phyloP scores from a whole-genome alignment of 106 monocot genomes.

The Gastrodia elata region DNA sequence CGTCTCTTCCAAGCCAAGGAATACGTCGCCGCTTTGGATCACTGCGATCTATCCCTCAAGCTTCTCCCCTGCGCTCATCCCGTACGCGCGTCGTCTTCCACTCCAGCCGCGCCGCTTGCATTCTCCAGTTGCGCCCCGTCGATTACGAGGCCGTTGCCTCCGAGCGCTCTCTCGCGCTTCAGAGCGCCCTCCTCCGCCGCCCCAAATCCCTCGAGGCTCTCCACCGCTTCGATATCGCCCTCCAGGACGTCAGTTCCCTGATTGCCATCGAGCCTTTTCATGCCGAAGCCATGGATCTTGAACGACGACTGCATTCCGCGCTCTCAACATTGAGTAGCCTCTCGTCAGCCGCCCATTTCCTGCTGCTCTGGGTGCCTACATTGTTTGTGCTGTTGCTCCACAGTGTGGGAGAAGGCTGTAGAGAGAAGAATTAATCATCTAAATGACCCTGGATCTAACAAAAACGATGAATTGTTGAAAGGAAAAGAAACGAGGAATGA shows the following conservation, averaged over 20 bases:
- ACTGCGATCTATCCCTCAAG: slow-evolving; percentile 62
- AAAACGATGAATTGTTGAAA: slow-evolving; percentile 60
- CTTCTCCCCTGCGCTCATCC: slow-evolving; percentile 69
- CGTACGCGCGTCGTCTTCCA: slow-evolving; percentile 91
- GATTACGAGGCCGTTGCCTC: slow-evolving; percentile 73
- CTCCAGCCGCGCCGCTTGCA: slow-evolving; percentile 92
- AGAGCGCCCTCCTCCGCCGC: slow-evolving; percentile 84
- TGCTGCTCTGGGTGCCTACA: slow-evolving; percentile 76
- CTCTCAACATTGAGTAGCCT: neutral
- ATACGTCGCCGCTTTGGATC: slow-evolving; percentile 52
- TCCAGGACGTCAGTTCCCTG: slow-evolving; percentile 49
- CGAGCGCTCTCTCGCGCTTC: slow-evolving; percentile 92
- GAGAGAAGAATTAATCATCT: slow-evolving; percentile 65
- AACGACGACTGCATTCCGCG: slow-evolving; percentile 19
- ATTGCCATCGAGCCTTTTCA: slow-evolving; percentile 50
- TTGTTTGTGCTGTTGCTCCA: slow-evolving; percentile 34
- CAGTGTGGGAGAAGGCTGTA: slow-evolving; percentile 95
- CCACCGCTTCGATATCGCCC: slow-evolving; percentile 43
- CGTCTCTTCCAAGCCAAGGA: slow-evolving; percentile 67
- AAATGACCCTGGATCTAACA: slow-evolving; percentile 38
- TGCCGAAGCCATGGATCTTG: slow-evolving; percentile 54
- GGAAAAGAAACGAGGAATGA: slow-evolving; percentile 36
- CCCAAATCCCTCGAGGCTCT: slow-evolving; percentile 80
- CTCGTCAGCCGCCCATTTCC: slow-evolving; percentile 54
- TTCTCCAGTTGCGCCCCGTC: slow-evolving; percentile 75